These are phyloP conservation scores for Colletotrichum melonis DNA, from an alignment of 2,329 filamentous ascomycete genomes.

Conservation along the genomic window DNA sequence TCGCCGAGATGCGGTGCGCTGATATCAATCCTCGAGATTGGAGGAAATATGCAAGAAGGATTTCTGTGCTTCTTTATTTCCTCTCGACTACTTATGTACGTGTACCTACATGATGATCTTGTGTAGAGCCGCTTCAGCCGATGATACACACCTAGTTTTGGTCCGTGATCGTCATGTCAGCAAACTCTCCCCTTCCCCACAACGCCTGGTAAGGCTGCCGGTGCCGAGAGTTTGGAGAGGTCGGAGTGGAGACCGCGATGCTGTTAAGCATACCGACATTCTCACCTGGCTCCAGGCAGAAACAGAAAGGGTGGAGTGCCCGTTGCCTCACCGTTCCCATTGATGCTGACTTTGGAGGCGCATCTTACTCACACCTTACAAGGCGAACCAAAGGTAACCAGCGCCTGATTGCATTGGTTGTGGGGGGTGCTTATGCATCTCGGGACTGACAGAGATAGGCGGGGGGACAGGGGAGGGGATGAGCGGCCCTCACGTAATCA, in stretches of 20 bases:
- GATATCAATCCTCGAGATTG: neutral
- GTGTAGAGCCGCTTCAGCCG: neutral
- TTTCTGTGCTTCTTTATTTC: neutral
- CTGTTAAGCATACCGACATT: slow-evolving; percentile 35
- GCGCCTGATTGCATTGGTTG: neutral
- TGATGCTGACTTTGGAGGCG: neutral
- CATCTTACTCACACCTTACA: neutral
- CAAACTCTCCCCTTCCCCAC: neutral
- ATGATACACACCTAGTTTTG: too few species aligned
- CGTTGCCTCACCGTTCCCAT: neutral
- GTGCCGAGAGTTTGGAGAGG: neutral
- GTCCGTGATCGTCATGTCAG: neutral
- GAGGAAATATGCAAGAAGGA: neutral
- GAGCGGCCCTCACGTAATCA: neutral
- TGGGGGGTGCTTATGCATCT: neutral
- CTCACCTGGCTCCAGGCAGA: neutral
- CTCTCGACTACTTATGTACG: neutral
- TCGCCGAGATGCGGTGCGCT: neutral
- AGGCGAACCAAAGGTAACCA: neutral
- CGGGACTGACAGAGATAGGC: neutral
- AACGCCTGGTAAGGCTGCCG: neutral
- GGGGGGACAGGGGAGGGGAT: neutral
- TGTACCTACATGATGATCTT: neutral
- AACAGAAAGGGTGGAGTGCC: neutral
- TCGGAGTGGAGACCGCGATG: neutral